These are phyloP conservation scores for Lolium perenne DNA, from an alignment of 176 grass and related monocot species.

Conservation along the genomic window DNA sequence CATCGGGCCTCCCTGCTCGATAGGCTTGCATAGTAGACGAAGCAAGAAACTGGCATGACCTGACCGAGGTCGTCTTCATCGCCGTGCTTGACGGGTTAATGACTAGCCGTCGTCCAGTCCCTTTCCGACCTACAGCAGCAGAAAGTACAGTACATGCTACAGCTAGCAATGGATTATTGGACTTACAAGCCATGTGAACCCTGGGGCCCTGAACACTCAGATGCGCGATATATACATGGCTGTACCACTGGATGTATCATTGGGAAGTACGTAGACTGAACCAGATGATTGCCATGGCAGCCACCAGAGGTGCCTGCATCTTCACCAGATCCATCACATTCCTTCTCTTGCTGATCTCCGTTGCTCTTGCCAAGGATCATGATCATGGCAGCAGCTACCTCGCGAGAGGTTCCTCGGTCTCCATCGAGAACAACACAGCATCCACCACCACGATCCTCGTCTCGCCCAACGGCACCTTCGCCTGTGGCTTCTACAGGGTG, in stretches of 20 bases:
- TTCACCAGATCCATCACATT: not conserved
- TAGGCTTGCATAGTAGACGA: not conserved
- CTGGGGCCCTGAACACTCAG: not conserved
- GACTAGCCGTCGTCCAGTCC: not conserved
- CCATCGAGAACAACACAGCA: conserved; percentile 37
- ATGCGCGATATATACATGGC: not conserved
- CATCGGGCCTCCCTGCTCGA: not conserved
- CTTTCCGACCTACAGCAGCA: not conserved
- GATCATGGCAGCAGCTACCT: conserved; percentile 20
- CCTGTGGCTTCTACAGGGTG: conserved; percentile 68
- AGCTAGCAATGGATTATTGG: not conserved
- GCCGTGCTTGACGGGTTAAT: not conserved
- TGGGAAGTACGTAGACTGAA: not conserved
- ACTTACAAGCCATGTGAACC: not conserved
- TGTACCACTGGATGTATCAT: not conserved
- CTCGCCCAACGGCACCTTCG: conserved; percentile 49
- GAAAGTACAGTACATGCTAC: not conserved
- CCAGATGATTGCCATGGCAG: conserved; percentile 14
- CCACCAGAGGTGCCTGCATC: not conserved
- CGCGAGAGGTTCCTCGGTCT: conserved; percentile 16
- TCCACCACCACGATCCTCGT: conserved; percentile 34
- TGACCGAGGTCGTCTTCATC: not conserved
- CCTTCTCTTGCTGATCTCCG: not conserved
- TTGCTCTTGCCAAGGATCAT: not conserved
- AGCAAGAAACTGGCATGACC: not conserved